A percentile compares a stretch with the other conserved stretches of the same genome.
Evolutionary conservation across 2,329 filamentous ascomycete genomes (phyloP).

Genomic region (Xylariaceae sp.): DNA sequence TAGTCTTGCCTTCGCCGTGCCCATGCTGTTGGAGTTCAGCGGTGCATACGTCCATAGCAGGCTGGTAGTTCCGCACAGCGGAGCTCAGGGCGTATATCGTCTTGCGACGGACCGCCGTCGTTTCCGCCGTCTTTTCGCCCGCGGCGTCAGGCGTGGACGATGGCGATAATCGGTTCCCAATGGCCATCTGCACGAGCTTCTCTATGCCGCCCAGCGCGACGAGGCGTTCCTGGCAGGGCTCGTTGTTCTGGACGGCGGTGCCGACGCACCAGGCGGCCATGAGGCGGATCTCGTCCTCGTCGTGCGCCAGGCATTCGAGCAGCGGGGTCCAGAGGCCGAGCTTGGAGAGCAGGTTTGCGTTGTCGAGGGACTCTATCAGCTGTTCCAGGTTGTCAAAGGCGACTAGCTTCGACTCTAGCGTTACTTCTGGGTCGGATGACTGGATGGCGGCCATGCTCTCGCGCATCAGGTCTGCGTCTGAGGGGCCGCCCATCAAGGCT

Average conservation of each 20-base stretch:
- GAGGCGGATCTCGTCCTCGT: slow-evolving; percentile 67
- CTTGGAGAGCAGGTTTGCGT: slow-evolving; percentile 86
- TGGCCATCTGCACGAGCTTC: slow-evolving; percentile 60
- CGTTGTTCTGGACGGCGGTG: slow-evolving; percentile 95
- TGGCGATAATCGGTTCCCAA: slow-evolving; percentile 26
- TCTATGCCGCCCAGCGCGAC: slow-evolving; percentile 63
- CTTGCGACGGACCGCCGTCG: slow-evolving; percentile 66
- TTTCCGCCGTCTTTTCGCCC: slow-evolving; percentile 8
- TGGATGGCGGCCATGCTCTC: slow-evolving; percentile 74
- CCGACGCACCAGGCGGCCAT: slow-evolving; percentile 94
- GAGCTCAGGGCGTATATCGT: slow-evolving; percentile 86
- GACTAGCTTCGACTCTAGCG: slow-evolving; percentile 70
- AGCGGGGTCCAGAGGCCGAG: slow-evolving; percentile 80
- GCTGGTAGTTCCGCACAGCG: slow-evolving; percentile 83
- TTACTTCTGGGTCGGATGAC: slow-evolving; percentile 55
- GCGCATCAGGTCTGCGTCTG: slow-evolving; percentile 89
- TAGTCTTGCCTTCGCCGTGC: slow-evolving; percentile 46
- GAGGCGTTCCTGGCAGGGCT: slow-evolving; percentile 71
- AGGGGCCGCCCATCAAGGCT: slow-evolving; percentile 75
- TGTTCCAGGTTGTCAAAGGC: slow-evolving; percentile 96
- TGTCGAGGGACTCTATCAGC: slow-evolving; percentile 87
- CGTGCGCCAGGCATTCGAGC: slow-evolving; percentile 62
- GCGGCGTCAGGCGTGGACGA: background rate
- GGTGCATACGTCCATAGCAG: slow-evolving; percentile 66
- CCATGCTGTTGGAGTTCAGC: slow-evolving; percentile 56